Evolutionary conservation across 176 grass and related monocot genomes (phyloP).

Genomic region (Neostapfia colusana): DNA sequence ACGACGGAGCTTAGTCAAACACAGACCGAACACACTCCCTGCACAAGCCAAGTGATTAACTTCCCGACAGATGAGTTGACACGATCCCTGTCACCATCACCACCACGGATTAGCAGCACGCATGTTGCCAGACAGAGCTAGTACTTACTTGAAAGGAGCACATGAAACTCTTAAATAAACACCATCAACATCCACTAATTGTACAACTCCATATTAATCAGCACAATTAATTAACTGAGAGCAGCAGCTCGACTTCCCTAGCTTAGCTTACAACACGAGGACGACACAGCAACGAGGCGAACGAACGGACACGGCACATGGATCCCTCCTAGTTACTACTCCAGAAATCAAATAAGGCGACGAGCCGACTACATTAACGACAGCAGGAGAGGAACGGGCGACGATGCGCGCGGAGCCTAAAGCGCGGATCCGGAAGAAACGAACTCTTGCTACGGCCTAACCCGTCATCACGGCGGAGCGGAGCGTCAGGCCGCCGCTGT

Average conservation of each 20-base stretch:
- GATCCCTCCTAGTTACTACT: constrained; percentile 40
- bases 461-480: background rate
- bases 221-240: background rate
- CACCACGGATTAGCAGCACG: background rate
- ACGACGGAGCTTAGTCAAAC: background rate
- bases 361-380: background rate
- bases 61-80: background rate
- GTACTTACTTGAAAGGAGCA: background rate
- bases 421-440: background rate
- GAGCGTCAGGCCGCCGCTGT: constrained; percentile 38
- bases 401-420: no score
- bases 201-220: constrained; percentile 38
- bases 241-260: background rate
- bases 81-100: background rate
- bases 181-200: constrained; percentile 30
- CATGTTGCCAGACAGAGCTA: background rate
- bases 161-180: constrained; percentile 17
- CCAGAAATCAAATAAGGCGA: constrained; percentile 26
- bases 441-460: background rate
- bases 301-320: background rate
- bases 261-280: constrained; percentile 15
- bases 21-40: background rate
- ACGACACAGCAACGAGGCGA: background rate
- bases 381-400: constrained; percentile 15
- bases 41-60: background rate